Conservation (phyloP, 73 alveolate species). For the Paramecium bursaria region DNA sequence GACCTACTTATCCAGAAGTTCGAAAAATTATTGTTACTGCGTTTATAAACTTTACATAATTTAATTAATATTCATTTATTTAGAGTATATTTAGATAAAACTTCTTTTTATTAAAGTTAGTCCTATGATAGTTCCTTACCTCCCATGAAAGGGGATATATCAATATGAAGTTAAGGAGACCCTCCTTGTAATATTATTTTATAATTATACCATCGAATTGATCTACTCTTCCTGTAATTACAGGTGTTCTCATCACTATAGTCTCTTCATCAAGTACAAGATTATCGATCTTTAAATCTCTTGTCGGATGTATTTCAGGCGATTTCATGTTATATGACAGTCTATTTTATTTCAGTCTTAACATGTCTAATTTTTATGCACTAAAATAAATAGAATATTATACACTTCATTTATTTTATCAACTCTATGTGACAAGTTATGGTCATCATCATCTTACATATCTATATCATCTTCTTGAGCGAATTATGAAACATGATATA, state of each 20-base stretch:
- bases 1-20: conserved; percentile 38
- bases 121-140: background rate
- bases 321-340: background rate
- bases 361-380: conserved; percentile 15
- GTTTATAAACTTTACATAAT: conserved; percentile 23
- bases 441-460: conserved; percentile 50
- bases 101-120: background rate
- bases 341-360: background rate
- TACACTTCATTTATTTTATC: background rate
- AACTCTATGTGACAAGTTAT: conserved; percentile 16
- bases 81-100: conserved; percentile 22
- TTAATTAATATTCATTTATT: conserved; percentile 4
- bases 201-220: conserved; percentile 42
- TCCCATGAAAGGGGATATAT: background rate
- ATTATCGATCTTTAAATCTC: background rate
- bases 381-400: background rate
- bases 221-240: conserved; percentile 47
- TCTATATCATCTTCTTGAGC: conserved; percentile 49
- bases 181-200: too few relatives aligned
- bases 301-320: background rate
- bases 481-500: background rate
- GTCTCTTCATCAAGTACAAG: background rate
- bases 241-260: conserved; percentile 59
- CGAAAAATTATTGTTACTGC: conserved; percentile 39
- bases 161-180: background rate